Conservation (phyloP, 2,329 filamentous ascomycete species). For the Hymenoscyphus linearis region DNA sequence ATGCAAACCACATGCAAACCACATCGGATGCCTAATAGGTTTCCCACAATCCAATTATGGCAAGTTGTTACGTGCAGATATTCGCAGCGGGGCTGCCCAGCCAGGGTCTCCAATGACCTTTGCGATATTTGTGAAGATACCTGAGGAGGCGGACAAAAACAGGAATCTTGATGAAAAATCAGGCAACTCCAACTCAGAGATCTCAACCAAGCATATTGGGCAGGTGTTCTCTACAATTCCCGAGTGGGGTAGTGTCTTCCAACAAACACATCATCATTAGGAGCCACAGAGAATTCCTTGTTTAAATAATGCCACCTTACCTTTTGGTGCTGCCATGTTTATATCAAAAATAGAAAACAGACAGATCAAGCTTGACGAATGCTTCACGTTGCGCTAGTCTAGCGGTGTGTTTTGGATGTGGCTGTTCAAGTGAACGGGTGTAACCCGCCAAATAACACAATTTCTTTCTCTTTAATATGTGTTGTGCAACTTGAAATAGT, state of each 20-base stretch:
- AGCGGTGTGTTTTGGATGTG: neutral
- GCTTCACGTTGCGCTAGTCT: neutral
- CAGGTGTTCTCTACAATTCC: neutral
- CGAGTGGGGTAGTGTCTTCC: neutral
- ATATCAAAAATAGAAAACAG: neutral
- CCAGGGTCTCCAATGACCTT: neutral
- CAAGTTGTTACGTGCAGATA: neutral
- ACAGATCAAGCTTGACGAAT: neutral
- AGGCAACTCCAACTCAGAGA: neutral
- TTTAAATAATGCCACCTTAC: neutral
- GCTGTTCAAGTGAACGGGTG: neutral
- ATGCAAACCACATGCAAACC: neutral
- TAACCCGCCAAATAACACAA: neutral
- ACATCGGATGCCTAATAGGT: neutral
- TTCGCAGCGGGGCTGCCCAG: neutral
- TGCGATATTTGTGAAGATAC: neutral
- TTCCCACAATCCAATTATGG: neutral
- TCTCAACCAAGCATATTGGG: neutral
- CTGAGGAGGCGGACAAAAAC: neutral
- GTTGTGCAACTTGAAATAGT: neutral
- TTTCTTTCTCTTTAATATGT: neutral
- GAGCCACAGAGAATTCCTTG: neutral
- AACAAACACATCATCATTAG: no score
- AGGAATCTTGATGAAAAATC: neutral
- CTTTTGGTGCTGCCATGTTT: neutral